Base-by-base conservation (phyloP, 768 basidiomycete species). In the Tephrocybe rancida region DNA sequence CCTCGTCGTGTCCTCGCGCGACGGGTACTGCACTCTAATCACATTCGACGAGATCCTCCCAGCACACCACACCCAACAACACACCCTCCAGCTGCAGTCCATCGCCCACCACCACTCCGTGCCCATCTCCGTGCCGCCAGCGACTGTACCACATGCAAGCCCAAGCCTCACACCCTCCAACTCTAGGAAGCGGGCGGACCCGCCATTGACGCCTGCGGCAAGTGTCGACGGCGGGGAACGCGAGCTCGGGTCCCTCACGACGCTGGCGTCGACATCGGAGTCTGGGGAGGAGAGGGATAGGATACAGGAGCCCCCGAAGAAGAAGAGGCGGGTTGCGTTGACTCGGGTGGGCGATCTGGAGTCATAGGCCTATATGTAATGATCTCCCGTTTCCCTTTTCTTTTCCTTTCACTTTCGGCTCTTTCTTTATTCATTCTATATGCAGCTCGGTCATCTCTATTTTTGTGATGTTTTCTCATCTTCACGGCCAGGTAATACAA, bases 11-110 rank as follows among this genome's bases (percentile, higher is more conserved):
- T 89, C 95, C 1, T 92, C 94, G 1, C 85, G 94, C 24, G 97
- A 99, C 66, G 97, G 97, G 0, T 99, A 98, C 70, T 98, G 97
- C 74, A 97, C 96, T 0, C 81, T 98, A 52, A 80, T 97, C 61
- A 81, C 92, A 19, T 98, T 99, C 67, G 95, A 98, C 71, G 96
- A 98, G 70, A 88, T 96, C 52, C 81, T 98, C 1, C 84, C 92
- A 0, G 80, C 88, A 3, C 84, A 96, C 67, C 88, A 92, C 58
- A 95, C 87, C 1, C 95, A 98, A 64, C 95, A 95, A 66, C 90
- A 92, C 54, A 84, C 90, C 4, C 81, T 96, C 18, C 95, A 96
- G 68, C 76, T 97, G 26, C 90, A 94, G 63, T 89, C 90, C 30
- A 94, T 97, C 53, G 95, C 95, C 2, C 88, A 92, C 62, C 84